Base-by-base conservation (phyloP, 2,329 filamentous ascomycete genomes). In the Colletotrichum euphorbiae region DNA sequence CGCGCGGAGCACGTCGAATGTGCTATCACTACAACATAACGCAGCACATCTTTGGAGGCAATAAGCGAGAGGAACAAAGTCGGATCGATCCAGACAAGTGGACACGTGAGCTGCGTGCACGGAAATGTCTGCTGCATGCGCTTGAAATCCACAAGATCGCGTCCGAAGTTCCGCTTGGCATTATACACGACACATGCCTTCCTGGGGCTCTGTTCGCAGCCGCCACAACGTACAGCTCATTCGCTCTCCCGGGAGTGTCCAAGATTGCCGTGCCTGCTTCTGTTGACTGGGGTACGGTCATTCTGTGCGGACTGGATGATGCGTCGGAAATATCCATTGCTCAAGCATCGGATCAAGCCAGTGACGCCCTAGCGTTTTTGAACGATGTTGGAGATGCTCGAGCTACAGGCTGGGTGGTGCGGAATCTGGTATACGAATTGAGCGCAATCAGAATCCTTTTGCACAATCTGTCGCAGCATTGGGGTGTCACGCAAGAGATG, bases 401-500 rank as follows among this genome's bases (percentile, higher is more conserved):
- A 21, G 12, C 24, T 3, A 31, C 33, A 7, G 59, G 40, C 1
- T 54, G 50, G 59, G 38, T 43, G 2, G 24, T 46, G 21, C 46
- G 48, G 8, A 62, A 62, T 6, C 8, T 62, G 6, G 46, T 54
- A 8, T 62, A 55, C 8, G 59, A 62, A n/a, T 7, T 62, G 7
- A 62, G 48, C 59, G 31, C 59, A 4, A 52, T 54, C 7, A 33
- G 59, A 2, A 62, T 62, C 3, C 11, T 62, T n/a, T 12, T 62
- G n/a, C 59, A 54, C 12, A 62, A 48, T 13, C 11, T 62, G 17
- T 62, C 48, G 0, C 50, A 52, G 11, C 48, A 62, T n/a, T 62
- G 59, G 59, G 59, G 59, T 19, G 59, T 62, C 5, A 62, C 59
- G 4, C 21, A 21, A n/a, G 48, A 62, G 38, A 62, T 60, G 57